These are phyloP conservation scores for Davidsoniella neocaledoniae DNA, from an alignment of 2,329 filamentous ascomycete genomes.

Conservation along the genomic window DNA sequence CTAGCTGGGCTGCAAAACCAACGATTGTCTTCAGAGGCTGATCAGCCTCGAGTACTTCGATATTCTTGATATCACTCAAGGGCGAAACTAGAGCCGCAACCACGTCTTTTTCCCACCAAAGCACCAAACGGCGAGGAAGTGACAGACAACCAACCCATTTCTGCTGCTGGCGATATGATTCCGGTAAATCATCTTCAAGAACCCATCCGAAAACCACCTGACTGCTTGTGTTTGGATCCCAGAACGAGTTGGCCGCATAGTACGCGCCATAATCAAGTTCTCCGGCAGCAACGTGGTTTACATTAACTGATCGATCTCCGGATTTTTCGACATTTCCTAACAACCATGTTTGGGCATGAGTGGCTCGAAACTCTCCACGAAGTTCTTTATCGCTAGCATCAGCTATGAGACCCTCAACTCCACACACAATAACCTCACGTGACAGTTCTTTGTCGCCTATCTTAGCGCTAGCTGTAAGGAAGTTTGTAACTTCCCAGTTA, in stretches of 20 bases:
- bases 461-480: background rate
- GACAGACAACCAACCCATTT: background rate
- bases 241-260: background rate
- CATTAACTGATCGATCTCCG: background rate
- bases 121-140: background rate
- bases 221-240: background rate
- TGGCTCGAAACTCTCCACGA: background rate
- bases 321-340: background rate
- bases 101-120: background rate
- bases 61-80: background rate
- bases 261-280: slow-evolving; percentile 1
- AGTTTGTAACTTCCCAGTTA: slow-evolving; percentile 6
- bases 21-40: no score
- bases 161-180: background rate
- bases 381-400: background rate
- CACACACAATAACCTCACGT: background rate
- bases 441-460: background rate
- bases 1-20: background rate
- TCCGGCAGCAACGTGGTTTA: background rate
- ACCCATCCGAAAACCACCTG: background rate
- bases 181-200: background rate
- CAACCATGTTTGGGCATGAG: background rate
- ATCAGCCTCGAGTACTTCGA: no score
- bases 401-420: background rate
- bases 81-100: background rate